Evolutionary conservation across 2,329 filamentous ascomycete genomes (phyloP), one percentile per base, ranked within the genome.

Genomic region (Whalleya microplaca): DNA sequence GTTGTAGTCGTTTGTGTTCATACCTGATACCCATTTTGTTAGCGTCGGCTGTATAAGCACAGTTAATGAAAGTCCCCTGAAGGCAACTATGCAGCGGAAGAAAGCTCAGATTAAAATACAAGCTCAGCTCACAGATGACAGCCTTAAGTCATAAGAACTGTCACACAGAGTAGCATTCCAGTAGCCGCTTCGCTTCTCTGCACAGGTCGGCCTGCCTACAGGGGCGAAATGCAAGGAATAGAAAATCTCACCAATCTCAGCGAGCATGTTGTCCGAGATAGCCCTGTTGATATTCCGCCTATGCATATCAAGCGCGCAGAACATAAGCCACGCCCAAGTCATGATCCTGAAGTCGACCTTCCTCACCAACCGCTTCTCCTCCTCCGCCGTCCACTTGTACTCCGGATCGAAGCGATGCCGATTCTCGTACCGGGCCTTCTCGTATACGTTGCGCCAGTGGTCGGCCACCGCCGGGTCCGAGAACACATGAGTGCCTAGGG

Each of bases 371-470:
- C 70, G 76, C 66, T 75, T 78, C 69, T 87, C 85, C 64, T 87
- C 84, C 46, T 78, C 75, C 10, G 75, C 70, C 2, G 80, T 79
- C 84, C 84, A 88, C 45, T 78, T 73, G 45, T 80, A 83, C 1
- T 74, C 67, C 0, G 84, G 83, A 62, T 87, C 84, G 66, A 80
- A 87, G 48, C 84, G 76, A 69, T 87, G 84, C 8, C 76, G 70
- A 2, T 83, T 83, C 64, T 88, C 84, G 63, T 87, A 88, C 6
- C 43, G 29, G 5, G 82, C 80, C 6, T 79, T 78, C 59, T 85
- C 81, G 57, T 85, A 86, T 3, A 84, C 66, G 3, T 71, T 71
- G 2, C 75, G 73, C 78, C 82, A 86, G 63, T 82, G 76, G n/a
- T 80, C 77, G 1, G 82, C 81, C 2, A 81, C 72, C 2, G 74